phyloP scores from a whole-genome alignment of 768 basidiomycete genomes.

The Crassisporium funariophilum region DNA sequence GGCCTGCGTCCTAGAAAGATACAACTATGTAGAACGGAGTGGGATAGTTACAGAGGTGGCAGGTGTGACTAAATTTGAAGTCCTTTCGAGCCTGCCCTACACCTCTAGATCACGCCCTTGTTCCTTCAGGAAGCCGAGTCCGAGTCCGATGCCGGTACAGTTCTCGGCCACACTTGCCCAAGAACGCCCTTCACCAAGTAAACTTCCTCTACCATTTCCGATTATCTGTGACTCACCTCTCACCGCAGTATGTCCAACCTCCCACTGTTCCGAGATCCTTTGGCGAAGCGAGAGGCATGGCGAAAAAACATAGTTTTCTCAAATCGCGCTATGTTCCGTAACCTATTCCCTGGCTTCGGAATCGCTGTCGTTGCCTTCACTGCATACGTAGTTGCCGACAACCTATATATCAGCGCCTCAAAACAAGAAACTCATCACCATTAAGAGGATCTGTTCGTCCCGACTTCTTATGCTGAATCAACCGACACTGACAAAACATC shows the following conservation, averaged over 20 bases:
- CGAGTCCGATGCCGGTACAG: too few relatives aligned
- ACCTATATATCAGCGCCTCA: slow-evolving; percentile 48
- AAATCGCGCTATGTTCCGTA: slow-evolving; percentile 84
- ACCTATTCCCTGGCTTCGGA: slow-evolving; percentile 92
- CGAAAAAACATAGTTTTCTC: slow-evolving; percentile 88
- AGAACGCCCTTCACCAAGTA: too few relatives aligned
- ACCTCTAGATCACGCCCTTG: slow-evolving; percentile 38
- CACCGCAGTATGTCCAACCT: slow-evolving; percentile 54
- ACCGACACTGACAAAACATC: too few relatives aligned
- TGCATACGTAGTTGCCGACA: slow-evolving; percentile 86
- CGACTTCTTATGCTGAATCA: too few relatives aligned
- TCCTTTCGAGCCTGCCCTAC: slow-evolving; percentile 63
- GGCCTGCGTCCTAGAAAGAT: slow-evolving; percentile 7
- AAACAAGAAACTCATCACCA: slow-evolving; percentile 30
- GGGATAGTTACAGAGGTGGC: slow-evolving; percentile 32
- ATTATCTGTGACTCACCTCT: slow-evolving; percentile 6
- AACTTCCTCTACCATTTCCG: neutral
- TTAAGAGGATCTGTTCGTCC: too few relatives aligned
- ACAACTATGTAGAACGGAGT: slow-evolving; percentile 19
- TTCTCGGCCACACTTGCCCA: too few relatives aligned
- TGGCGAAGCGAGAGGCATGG: slow-evolving; percentile 94
- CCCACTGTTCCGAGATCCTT: slow-evolving; percentile 89
- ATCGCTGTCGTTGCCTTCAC: slow-evolving; percentile 92
- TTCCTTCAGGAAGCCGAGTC: too few relatives aligned
- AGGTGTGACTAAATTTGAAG: slow-evolving; percentile 44